Conservation (phyloP, 75 land plant species). For the Ceratopteris richardii region DNA sequence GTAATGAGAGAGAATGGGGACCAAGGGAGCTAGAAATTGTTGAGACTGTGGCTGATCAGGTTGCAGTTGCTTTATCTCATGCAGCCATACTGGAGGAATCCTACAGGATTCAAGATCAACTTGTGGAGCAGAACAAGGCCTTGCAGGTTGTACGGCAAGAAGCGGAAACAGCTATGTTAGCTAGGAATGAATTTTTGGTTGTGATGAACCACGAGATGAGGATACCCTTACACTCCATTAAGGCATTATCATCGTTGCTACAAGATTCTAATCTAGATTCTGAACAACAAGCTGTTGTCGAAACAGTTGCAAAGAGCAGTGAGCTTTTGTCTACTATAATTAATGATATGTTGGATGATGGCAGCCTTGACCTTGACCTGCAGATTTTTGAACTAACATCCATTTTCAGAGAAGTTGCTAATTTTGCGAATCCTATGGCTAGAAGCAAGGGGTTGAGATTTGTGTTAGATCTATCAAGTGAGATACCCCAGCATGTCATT, state of each 20-base stretch:
- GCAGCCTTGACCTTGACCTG: constrained; percentile 38
- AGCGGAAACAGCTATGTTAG: constrained; percentile 68
- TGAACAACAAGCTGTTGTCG: constrained; percentile 48
- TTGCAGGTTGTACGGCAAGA: constrained; percentile 44
- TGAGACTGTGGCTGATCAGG: constrained; percentile 83
- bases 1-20: constrained; percentile 39
- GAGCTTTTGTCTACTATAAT: constrained; percentile 52
- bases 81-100: constrained; percentile 86
- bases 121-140: constrained; percentile 57
- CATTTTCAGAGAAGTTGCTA: constrained; percentile 53
- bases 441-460: constrained; percentile 39
- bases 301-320: constrained; percentile 54
- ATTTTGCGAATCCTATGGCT: constrained; percentile 52
- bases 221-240: constrained; percentile 70
- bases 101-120: constrained; percentile 51
- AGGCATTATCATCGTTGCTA: constrained; percentile 57
- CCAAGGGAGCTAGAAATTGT: constrained; percentile 65
- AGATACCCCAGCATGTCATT: constrained; percentile 46
- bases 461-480: constrained; percentile 36
- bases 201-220: constrained; percentile 85
- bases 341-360: constrained; percentile 63
- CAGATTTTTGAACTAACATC: constrained; percentile 46
- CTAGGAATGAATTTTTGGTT: constrained; percentile 60
- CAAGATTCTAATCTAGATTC: constrained; percentile 38
- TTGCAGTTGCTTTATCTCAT: constrained; percentile 87